Conservation (phyloP, 2,329 filamentous ascomycete genomes). For the Hymenoscyphus scutula region DNA sequence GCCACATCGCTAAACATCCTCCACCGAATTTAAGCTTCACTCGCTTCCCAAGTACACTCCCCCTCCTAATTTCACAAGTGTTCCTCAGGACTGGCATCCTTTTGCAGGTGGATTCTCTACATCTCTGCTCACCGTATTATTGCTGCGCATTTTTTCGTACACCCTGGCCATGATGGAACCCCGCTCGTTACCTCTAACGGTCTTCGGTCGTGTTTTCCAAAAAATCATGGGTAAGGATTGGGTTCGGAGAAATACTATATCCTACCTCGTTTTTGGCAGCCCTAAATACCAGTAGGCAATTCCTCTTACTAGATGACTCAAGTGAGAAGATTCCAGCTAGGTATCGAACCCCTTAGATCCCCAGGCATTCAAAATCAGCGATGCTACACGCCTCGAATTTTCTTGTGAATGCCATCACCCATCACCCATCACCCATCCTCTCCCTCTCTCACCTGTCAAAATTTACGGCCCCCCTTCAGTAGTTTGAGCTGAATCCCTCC, state of each 20-base stretch:
- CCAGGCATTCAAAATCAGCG: slow-evolving; percentile 10
- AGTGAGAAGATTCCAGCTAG: slow-evolving; percentile 14
- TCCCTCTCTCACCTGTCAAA: slow-evolving; percentile 7
- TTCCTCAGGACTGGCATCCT: slow-evolving; percentile 1
- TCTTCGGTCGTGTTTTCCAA: neutral
- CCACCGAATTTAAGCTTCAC: neutral
- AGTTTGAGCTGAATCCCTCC: slow-evolving; percentile 10
- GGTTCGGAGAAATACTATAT: neutral
- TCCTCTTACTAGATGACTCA: slow-evolving; percentile 6
- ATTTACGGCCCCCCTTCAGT: slow-evolving; percentile 4
- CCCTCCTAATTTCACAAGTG: neutral
- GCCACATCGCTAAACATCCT: neutral
- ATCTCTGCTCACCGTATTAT: neutral
- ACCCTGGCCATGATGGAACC: neutral
- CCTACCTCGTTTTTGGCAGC: neutral
- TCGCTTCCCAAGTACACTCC: neutral
- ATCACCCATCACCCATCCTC: neutral
- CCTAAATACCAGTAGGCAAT: slow-evolving; percentile 3
- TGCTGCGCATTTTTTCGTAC: neutral
- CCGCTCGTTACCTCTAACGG: neutral
- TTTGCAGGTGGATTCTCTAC: neutral
- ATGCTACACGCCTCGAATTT: slow-evolving; percentile 7
- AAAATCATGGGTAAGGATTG: neutral
- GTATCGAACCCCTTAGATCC: slow-evolving; percentile 8
- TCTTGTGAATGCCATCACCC: slow-evolving; percentile 10